Conservation (phyloP, 352 stramenopile species). For the Phytophthora niederhauseri region DNA sequence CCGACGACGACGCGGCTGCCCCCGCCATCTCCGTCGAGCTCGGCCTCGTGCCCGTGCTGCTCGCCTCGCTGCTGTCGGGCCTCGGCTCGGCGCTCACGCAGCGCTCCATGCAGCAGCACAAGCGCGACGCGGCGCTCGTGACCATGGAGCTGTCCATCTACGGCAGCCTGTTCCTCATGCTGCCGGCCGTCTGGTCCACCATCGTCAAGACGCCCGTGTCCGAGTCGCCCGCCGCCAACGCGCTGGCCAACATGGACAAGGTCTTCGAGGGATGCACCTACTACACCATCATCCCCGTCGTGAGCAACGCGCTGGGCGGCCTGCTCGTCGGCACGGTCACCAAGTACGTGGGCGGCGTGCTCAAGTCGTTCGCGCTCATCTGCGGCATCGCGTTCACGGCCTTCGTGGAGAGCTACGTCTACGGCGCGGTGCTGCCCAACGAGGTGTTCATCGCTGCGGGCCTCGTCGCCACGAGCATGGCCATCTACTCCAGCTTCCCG, state of each 20-base stretch:
- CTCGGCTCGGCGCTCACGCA: conserved; percentile 81
- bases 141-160: conserved; percentile 86
- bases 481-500: conserved; percentile 77
- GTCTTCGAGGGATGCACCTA: conserved; percentile 77
- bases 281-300: conserved; percentile 79
- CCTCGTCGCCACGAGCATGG: conserved; percentile 72
- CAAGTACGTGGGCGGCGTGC: conserved; percentile 90
- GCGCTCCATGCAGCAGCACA: conserved; percentile 77
- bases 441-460: conserved; percentile 74
- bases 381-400: conserved; percentile 90
- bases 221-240: conserved; percentile 37
- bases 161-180: conserved; percentile 70
- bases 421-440: conserved; percentile 58
- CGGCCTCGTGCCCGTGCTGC: conserved; percentile 69
- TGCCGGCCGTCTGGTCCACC: conserved; percentile 50
- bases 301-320: conserved; percentile 81
- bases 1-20: conserved; percentile 17
- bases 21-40: conserved; percentile 56
- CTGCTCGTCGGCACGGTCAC: conserved; percentile 89
- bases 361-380: conserved; percentile 91
- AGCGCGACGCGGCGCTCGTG: conserved; percentile 72
- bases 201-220: conserved; percentile 44
- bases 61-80: conserved; percentile 77
- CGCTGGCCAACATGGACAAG: conserved; percentile 30
- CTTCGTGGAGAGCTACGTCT: conserved; percentile 76